Percentiles rank a stretch among this genome's conserved stretches.
These are phyloP conservation scores for Boletus patriciae DNA, from an alignment of 768 basidiomycete genomes.

Conservation along the genomic window DNA sequence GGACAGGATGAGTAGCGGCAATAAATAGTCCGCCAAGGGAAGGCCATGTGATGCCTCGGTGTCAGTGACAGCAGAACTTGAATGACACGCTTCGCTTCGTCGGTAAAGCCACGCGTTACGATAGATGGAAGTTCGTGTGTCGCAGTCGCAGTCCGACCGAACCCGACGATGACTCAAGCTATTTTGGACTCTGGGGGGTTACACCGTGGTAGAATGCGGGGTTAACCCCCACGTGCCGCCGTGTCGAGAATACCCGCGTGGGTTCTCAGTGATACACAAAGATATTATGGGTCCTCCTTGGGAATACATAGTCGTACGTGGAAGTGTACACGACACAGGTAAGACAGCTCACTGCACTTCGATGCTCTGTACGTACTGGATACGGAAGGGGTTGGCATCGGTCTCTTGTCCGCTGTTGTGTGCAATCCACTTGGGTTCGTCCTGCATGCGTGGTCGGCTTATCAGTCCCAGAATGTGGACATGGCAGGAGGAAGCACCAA, in stretches of 20 bases:
- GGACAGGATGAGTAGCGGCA: neutral
- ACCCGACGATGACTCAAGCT: too few species aligned
- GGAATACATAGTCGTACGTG: neutral
- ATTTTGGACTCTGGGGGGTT: too few species aligned
- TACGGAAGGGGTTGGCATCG: constrained; percentile 61
- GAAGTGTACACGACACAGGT: too few species aligned
- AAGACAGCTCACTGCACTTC: constrained; percentile 31
- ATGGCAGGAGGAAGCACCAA: constrained; percentile 25
- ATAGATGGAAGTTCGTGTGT: too few species aligned
- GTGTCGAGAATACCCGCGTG: too few species aligned
- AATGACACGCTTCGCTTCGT: too few species aligned
- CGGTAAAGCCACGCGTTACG: too few species aligned
- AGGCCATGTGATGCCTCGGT: neutral
- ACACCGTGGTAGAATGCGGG: too few species aligned
- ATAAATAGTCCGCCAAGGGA: neutral
- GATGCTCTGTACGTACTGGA: constrained; percentile 57
- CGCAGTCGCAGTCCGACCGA: too few species aligned
- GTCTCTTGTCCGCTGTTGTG: constrained; percentile 63
- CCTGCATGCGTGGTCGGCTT: constrained; percentile 43
- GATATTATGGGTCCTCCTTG: neutral
- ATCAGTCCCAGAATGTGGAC: neutral
- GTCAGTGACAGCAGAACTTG: too few species aligned
- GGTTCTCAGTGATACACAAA: too few species aligned
- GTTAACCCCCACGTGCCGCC: too few species aligned
- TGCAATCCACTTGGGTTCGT: constrained; percentile 90